Evolutionary conservation across 108 stramenopile genomes (phyloP), one percentile per base, ranked within the genome.

Genomic region (Parmales sp.): DNA sequence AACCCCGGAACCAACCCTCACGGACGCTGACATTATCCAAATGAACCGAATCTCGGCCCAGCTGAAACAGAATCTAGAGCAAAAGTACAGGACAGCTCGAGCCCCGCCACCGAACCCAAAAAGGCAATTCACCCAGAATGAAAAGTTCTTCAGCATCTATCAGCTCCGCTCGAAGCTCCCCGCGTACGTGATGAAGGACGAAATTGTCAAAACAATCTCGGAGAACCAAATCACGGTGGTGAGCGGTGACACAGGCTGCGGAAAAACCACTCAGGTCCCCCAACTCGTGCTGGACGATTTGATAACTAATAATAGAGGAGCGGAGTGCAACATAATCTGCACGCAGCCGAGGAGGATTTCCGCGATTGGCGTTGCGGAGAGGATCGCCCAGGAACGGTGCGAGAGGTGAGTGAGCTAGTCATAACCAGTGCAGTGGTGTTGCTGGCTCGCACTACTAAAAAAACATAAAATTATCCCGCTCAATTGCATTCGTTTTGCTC

Each of bases 341-440:
- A 93, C 93, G 9, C 95, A 96, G 72, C 95, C 93, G 48, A 75
- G 95, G 6, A 63, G 95, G 16, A 94, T 96, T 64, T 75, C 79
- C 63, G 93, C 92, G n/a, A 87, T 96, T 26, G 88, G 90, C 6
- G 91, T 96, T 20, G 81, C 95, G 26, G 86, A 90, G 31, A 86
- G 95, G 29, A 89, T 96, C 18, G 89, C 95, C 1, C 74, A 75
- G 28, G 95, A 96, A 71, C 77, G 89, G 54, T 79, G 78, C 36
- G 90, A 90, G 72, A 68, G 71, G 48, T n/a, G n/a, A n/a, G n/a
- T n/a, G n/a, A n/a, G n/a, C 9, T 64, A 4, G 63, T n/a, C n/a
- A n/a, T n/a, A n/a, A n/a, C n/a, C n/a, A n/a, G n/a, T n/a, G n/a
- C n/a, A n/a, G n/a, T n/a, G n/a, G n/a, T n/a, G n/a, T n/a, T n/a